Base-by-base conservation (phyloP, 2,329 filamentous ascomycete species). In the Plectosphaerella plurivora region DNA sequence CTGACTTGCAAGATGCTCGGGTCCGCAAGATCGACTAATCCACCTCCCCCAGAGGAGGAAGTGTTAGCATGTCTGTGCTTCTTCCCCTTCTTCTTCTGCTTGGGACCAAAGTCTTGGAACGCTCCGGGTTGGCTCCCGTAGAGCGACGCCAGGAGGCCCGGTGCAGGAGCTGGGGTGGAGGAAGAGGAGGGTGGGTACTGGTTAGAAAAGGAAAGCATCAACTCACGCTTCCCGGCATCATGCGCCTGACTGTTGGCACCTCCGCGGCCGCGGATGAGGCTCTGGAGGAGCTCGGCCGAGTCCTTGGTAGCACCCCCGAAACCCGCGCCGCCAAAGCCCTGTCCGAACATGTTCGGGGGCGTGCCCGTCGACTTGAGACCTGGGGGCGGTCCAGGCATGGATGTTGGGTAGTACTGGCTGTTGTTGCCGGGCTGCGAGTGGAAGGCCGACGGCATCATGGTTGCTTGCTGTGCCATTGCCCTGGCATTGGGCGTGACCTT, bases 1-100 rank as follows among this genome's bases (percentile, higher is more conserved):
- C 92, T 90, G 74, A 91, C 91, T 81, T 96, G 92, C 82, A 97
- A 86, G 83, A 97, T 97, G 83, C 91, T 96, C 83, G 93, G 93
- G 91, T 97, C 92, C 82, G 89, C 91, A 92, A 96, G 91, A 95
- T 97, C 92, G 81, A 95, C 92, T 93, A 97, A 86, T 81, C 90
- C 92, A 89, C 91, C 90, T 85, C 91, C 92, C 81, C 89, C 89
- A 86, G 91, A 96, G 86, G 93, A 97, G 89, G 92, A 96, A 93
- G 93, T 97, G 91, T 97, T 96, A 94, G 91, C 93, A 87, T 97
- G 92, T 87, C 92, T 95, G 83, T 97, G 93, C 91, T 97, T 97
- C 86, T 96, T 97, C 81, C 91, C 91, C 91, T 96, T 96, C 86
- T 96, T 97, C 88, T 96, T 96, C 84, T 95, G 91, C 87, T 96